Conservation (phyloP, 2,329 filamentous ascomycete genomes). For the Sporothrix variecibatus region DNA sequence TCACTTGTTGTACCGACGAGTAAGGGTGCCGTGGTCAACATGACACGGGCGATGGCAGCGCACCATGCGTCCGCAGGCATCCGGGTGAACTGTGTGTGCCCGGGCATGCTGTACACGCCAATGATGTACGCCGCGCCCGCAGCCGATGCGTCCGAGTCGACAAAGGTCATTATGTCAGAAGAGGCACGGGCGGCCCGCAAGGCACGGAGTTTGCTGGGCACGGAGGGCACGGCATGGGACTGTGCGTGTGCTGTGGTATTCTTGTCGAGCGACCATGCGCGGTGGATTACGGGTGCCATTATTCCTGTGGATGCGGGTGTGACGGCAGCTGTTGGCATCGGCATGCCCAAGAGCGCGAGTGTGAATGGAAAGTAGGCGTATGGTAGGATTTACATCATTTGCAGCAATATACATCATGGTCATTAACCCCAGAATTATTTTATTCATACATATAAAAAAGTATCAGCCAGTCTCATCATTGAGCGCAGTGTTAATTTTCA, state of each 20-base stretch:
- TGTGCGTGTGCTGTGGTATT: conserved; percentile 25
- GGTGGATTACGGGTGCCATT: conserved; percentile 27
- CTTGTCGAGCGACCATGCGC: conserved; percentile 26
- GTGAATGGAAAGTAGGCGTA: background rate
- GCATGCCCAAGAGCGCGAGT: conserved; percentile 25
- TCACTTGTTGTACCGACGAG: conserved; percentile 49
- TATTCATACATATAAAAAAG: no score
- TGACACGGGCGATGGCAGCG: conserved; percentile 55
- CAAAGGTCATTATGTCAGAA: conserved; percentile 20
- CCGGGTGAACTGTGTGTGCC: conserved; percentile 53
- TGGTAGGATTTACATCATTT: background rate
- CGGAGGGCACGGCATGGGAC: conserved; percentile 28
- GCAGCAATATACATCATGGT: background rate
- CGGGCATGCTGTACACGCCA: conserved; percentile 50
- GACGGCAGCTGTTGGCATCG: conserved; percentile 23
- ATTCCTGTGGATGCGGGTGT: conserved; percentile 24
- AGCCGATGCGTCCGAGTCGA: background rate
- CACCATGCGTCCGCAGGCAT: conserved; percentile 50
- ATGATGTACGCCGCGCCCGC: conserved; percentile 41
- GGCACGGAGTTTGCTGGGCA: conserved; percentile 26
- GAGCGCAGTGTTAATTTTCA: no score
- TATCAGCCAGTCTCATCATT: no score
- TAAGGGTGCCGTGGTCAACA: conserved; percentile 53
- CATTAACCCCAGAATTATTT: no score
- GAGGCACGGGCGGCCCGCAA: conserved; percentile 22